Conservation (phyloP, 768 basidiomycete genomes). For the Arthromyces matolae region DNA sequence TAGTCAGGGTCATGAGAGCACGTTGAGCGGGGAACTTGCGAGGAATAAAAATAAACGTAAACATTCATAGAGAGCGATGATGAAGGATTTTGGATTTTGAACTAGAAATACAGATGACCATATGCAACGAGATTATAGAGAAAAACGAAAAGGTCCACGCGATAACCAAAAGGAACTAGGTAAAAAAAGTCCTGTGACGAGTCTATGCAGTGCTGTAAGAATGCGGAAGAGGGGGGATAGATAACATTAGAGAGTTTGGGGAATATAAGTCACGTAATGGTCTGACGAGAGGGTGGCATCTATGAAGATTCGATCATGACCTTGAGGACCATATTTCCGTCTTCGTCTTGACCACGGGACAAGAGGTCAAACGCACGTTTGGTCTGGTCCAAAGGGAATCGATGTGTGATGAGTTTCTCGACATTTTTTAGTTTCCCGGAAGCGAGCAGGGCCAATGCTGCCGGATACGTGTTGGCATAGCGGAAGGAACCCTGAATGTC, state of each 20-base stretch:
- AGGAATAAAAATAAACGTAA: no score
- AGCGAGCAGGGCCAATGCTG: conserved; percentile 74
- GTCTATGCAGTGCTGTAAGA: no score
- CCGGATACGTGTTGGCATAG: conserved; percentile 86
- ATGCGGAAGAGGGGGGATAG: not conserved
- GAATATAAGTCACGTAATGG: not conserved
- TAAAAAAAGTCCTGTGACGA: not conserved
- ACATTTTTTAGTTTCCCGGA: conserved; percentile 63
- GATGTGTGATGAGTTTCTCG: conserved; percentile 77
- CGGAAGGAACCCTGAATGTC: conserved; percentile 92
- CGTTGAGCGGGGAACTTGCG: not conserved
- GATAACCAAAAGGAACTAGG: not conserved
- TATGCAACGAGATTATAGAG: conserved; percentile 3
- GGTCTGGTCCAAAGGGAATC: conserved; percentile 61
- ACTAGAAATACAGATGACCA: conserved; percentile 11
- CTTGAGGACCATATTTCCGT: conserved; percentile 84
- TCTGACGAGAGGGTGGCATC: not conserved
- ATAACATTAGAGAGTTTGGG: not conserved
- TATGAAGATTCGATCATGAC: conserved; percentile 65
- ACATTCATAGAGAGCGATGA: not conserved
- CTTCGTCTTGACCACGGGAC: conserved; percentile 69
- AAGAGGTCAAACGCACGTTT: conserved; percentile 81
- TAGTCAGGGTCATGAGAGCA: not conserved
- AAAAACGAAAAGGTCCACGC: not conserved
- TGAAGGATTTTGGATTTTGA: not conserved